Percentiles rank a stretch among this genome's conserved stretches.
These are phyloP conservation scores for Asclepias syriaca DNA, from an alignment of 257 asterid genomes.

Conservation along the genomic window DNA sequence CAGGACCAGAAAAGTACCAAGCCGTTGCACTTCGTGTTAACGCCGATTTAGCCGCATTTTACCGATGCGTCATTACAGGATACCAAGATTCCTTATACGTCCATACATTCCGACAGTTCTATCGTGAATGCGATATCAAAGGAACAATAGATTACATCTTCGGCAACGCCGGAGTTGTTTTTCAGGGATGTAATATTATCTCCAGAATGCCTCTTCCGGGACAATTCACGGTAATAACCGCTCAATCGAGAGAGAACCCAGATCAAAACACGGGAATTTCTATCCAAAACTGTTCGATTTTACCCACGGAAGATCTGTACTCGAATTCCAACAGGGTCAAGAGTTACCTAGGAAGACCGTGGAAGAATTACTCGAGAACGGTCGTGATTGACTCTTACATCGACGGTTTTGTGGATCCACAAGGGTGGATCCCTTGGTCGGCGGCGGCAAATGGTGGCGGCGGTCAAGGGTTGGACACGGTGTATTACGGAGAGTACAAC, in stretches of 20 bases:
- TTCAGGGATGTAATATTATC: slow-evolving; percentile 69
- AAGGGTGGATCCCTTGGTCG: slow-evolving; percentile 69
- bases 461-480: slow-evolving; percentile 45
- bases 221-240: slow-evolving; percentile 67
- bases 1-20: slow-evolving; percentile 75
- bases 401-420: slow-evolving; percentile 40
- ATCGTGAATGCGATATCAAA: slow-evolving; percentile 70
- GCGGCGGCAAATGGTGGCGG: slow-evolving; percentile 24
- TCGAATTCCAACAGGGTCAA: slow-evolving; percentile 28
- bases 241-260: slow-evolving; percentile 51
- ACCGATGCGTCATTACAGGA: slow-evolving; percentile 57
- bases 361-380: slow-evolving; percentile 65
- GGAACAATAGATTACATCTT: slow-evolving; percentile 90
- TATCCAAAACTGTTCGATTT: slow-evolving; percentile 66
- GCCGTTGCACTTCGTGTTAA: slow-evolving; percentile 85
- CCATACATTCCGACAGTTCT: slow-evolving; percentile 80
- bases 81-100: slow-evolving; percentile 74
- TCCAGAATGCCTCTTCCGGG: slow-evolving; percentile 65
- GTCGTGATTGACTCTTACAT: slow-evolving; percentile 63
- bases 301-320: slow-evolving; percentile 51
- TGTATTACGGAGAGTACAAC: slow-evolving; percentile 78
- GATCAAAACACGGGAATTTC: slow-evolving; percentile 66
- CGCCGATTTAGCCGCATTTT: slow-evolving; percentile 64
- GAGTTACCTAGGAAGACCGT: slow-evolving; percentile 79
- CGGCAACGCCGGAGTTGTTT: slow-evolving; percentile 76